A percentile compares a stretch with the other conserved stretches of the same genome.
Evolutionary conservation across 2,329 filamentous ascomycete genomes (phyloP).

Genomic region (Curvularia lunata): DNA sequence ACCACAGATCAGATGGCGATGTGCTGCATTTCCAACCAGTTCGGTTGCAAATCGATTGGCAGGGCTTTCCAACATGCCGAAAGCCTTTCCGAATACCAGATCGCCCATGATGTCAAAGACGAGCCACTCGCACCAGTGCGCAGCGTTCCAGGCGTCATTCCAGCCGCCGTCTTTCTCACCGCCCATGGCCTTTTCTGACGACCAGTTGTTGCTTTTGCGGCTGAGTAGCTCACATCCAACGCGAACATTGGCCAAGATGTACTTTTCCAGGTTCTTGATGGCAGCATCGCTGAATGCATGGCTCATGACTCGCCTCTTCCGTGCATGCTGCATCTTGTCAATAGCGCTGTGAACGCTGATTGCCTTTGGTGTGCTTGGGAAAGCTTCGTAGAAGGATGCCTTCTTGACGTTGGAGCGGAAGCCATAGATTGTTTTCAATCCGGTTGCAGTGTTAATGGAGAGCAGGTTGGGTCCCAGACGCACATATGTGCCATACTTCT

Average conservation of each 20-base stretch:
- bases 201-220: conserved; percentile 22
- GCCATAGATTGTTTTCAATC: conserved; percentile 58
- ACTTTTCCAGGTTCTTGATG: conserved; percentile 55
- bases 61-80: conserved; percentile 52
- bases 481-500: conserved; percentile 73
- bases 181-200: conserved; percentile 11
- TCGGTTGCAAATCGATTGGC: conserved; percentile 52
- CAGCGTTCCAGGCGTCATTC: conserved; percentile 53
- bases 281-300: conserved; percentile 56
- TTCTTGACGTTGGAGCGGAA: conserved; percentile 58
- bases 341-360: conserved; percentile 55
- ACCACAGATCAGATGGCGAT: conserved; percentile 54
- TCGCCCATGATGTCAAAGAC: conserved; percentile 61
- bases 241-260: conserved; percentile 53
- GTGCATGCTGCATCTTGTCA: conserved; percentile 54
- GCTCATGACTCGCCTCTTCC: conserved; percentile 55
- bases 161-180: conserved; percentile 45
- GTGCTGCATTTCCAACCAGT: conserved; percentile 53
- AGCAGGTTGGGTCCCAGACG: conserved; percentile 79
- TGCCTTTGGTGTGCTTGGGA: conserved; percentile 52
- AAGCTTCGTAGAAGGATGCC: conserved; percentile 56
- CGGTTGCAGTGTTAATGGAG: conserved; percentile 73
- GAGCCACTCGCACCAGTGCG: conserved; percentile 54
- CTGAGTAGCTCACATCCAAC: conserved; percentile 48
- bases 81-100: conserved; percentile 54